Evolutionary conservation across 2,329 filamentous ascomycete genomes (phyloP).

Genomic region (Monosporascus ibericus): DNA sequence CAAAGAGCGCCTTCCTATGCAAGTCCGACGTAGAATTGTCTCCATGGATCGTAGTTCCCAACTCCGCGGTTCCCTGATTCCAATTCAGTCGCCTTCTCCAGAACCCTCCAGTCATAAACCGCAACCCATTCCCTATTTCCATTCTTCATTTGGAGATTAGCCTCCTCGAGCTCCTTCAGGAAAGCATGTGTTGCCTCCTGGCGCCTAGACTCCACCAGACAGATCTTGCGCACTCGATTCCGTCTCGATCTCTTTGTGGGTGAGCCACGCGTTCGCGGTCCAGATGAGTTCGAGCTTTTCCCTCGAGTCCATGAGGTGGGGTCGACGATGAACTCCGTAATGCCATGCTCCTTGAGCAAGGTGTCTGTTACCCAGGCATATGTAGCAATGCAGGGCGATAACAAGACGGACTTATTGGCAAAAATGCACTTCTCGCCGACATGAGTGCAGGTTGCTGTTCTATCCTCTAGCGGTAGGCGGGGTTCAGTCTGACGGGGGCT

Average conservation of each 20-base stretch:
- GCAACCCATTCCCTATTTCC: conserved; percentile 31
- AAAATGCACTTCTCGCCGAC: conserved; percentile 32
- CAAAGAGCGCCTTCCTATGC: conserved; percentile 20
- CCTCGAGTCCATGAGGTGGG: conserved; percentile 28
- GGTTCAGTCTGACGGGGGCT: not conserved
- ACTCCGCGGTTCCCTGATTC: conserved; percentile 31
- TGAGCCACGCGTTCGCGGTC: no score
- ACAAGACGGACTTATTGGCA: conserved; percentile 29
- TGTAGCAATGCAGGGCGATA: conserved; percentile 35
- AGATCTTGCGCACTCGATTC: conserved; percentile 20
- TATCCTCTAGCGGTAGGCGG: not conserved
- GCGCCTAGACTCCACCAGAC: conserved; percentile 35
- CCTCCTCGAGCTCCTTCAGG: conserved; percentile 25
- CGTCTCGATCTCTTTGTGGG: not conserved
- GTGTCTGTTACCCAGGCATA: conserved; percentile 30
- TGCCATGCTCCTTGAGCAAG: conserved; percentile 37
- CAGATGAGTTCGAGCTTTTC: no score
- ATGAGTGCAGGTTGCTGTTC: conserved; percentile 24
- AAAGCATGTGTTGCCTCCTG: conserved; percentile 26
- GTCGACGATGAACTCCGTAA: conserved; percentile 28
- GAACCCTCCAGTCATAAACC: conserved; percentile 42
- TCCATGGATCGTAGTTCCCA: conserved; percentile 35
- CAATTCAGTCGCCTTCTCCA: conserved; percentile 33
- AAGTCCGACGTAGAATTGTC: conserved; percentile 37
- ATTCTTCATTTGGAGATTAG: conserved; percentile 19